Percentiles rank a stretch among this genome's conserved stretches.
These are phyloP conservation scores for Trichoderma citrinoviride DNA, from an alignment of 2,329 filamentous ascomycete genomes.

Conservation along the genomic window DNA sequence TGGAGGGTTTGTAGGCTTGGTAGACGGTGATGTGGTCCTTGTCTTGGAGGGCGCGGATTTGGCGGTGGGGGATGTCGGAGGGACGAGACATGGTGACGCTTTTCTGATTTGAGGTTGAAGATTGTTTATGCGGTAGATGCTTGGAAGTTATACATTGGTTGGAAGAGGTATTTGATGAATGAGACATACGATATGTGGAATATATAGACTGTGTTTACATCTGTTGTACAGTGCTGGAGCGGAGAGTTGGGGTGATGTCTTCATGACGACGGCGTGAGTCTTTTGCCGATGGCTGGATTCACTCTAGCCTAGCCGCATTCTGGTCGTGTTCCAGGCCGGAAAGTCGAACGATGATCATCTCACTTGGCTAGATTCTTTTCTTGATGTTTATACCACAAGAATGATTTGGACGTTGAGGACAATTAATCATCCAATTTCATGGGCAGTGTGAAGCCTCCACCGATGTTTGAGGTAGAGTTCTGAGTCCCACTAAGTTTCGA, in stretches of 20 bases:
- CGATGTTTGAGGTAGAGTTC: too few species aligned
- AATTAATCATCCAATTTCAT: too few species aligned
- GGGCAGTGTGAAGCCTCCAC: too few species aligned
- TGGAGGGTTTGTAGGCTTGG: constrained; percentile 56
- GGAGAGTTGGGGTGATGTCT: constrained; percentile 18
- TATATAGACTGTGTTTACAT: not conserved
- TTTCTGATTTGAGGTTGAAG: too few species aligned
- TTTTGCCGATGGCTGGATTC: constrained; percentile 6
- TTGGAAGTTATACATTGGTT: too few species aligned
- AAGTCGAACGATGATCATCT: too few species aligned
- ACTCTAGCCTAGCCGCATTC: not conserved
- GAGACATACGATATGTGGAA: not conserved
- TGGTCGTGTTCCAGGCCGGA: too few species aligned
- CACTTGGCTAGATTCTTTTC: too few species aligned
- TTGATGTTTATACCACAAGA: too few species aligned
- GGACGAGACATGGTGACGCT: constrained; percentile 6
- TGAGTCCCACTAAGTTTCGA: too few species aligned
- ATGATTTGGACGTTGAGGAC: too few species aligned
- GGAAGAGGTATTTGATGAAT: too few species aligned
- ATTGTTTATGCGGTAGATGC: not conserved
- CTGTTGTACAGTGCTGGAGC: not conserved
- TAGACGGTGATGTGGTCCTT: constrained; percentile 57
- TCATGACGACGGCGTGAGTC: constrained; percentile 19
- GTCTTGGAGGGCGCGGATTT: constrained; percentile 54
- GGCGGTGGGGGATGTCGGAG: constrained; percentile 38